These are phyloP conservation scores for Parastagonospora nodorum DNA, from an alignment of 2,329 filamentous ascomycete genomes.

Conservation along the genomic window DNA sequence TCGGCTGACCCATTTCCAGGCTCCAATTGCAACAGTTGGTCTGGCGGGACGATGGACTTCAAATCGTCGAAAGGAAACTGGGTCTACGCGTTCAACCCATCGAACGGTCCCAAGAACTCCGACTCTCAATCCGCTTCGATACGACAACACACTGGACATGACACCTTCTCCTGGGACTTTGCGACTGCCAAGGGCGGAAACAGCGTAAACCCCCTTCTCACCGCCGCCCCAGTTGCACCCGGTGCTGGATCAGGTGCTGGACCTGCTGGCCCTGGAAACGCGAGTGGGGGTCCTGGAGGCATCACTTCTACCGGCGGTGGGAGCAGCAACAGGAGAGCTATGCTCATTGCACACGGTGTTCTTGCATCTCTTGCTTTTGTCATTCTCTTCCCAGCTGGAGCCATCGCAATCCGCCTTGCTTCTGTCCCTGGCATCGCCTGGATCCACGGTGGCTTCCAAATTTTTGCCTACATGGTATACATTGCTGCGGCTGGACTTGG, in stretches of 20 bases:
- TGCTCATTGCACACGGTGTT: constrained; percentile 51
- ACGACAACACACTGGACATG: constrained; percentile 50
- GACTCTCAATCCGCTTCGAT: constrained; percentile 53
- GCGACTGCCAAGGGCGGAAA: constrained; percentile 56
- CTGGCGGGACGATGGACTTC: constrained; percentile 58
- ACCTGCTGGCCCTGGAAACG: constrained; percentile 7
- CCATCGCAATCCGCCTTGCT: constrained; percentile 50
- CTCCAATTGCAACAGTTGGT: constrained; percentile 60
- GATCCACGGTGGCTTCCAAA: constrained; percentile 54
- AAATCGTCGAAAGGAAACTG: constrained; percentile 51
- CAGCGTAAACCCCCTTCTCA: constrained; percentile 51
- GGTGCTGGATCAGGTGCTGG: constrained; percentile 17
- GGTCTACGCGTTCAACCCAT: constrained; percentile 56
- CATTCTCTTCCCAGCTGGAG: constrained; percentile 52
- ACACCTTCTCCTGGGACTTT: constrained; percentile 54
- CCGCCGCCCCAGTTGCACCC: constrained; percentile 26
- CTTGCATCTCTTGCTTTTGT: constrained; percentile 52
- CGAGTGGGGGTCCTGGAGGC: constrained; percentile 6
- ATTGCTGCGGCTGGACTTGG: constrained; percentile 58
- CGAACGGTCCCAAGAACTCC: constrained; percentile 55
- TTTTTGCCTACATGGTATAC: constrained; percentile 54
- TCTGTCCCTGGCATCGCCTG: constrained; percentile 51
- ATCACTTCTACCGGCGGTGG: constrained; percentile 7
- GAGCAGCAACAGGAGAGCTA: constrained; percentile 22
- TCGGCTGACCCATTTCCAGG: constrained; percentile 36